Percentiles rank a stretch among this genome's conserved stretches.
Conservation (phyloP, 2,329 filamentous ascomycete species). For the Penicillium capsulatum region DNA sequence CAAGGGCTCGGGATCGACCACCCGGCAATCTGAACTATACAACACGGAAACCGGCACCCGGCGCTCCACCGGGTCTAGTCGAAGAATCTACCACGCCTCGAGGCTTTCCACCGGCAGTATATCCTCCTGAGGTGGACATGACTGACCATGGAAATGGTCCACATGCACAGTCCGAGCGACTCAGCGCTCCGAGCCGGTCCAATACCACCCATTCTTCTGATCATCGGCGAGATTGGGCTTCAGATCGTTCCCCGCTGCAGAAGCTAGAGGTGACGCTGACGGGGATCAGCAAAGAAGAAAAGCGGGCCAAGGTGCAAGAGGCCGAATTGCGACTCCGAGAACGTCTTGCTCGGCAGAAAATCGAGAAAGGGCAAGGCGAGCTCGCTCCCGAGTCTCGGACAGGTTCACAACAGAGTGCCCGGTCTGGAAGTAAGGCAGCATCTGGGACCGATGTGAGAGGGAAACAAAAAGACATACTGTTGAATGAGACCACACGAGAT, state of each 20-base stretch:
- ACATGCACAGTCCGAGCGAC: conserved; percentile 2
- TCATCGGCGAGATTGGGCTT: conserved; percentile 56
- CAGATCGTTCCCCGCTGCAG: conserved; percentile 85
- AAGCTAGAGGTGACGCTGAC: conserved; percentile 86
- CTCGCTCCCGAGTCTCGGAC: conserved; percentile 1
- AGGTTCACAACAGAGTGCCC: conserved; percentile 6
- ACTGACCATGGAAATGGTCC: conserved; percentile 15
- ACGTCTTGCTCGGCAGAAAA: conserved; percentile 33
- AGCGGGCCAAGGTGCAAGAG: conserved; percentile 76
- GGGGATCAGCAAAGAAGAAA: conserved; percentile 94
- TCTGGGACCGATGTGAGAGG: conserved; percentile 2
- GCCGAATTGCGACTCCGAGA: conserved; percentile 72
- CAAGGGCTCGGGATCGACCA: conserved; percentile 12
- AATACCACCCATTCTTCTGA: conserved; percentile 30
- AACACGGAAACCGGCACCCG: conserved; percentile 10
- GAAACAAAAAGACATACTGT: conserved; percentile 1
- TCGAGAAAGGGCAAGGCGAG: conserved; percentile 19
- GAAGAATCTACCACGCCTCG: conserved; percentile 20
- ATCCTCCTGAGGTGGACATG: conserved; percentile 4
- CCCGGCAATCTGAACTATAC: conserved; percentile 17
- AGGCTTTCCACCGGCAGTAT: conserved; percentile 12
- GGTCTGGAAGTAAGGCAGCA: conserved; percentile 8
- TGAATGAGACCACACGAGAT: conserved; percentile 3
- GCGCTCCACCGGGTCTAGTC: conserved; percentile 1
- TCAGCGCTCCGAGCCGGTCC: conserved; percentile 26